A percentile compares a stretch with the other conserved stretches of the same genome.
These are phyloP conservation scores for Fusarium lyarnte DNA, from an alignment of 2,329 filamentous ascomycete genomes.

Conservation along the genomic window DNA sequence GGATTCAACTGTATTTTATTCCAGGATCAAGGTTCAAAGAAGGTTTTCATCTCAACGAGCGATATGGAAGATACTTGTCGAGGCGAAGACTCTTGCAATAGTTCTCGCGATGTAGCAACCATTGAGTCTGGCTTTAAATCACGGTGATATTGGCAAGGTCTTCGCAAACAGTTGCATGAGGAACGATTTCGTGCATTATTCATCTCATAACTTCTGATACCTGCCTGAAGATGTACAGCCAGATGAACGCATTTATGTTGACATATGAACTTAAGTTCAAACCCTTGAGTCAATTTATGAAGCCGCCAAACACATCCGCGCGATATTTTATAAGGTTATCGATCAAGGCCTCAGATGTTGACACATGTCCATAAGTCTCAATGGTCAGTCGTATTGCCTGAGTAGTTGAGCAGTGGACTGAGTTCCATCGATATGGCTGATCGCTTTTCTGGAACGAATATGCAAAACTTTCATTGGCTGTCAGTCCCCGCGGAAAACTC, in stretches of 20 bases:
- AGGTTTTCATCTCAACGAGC: fast-evolving
- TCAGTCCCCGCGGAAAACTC: fast-evolving
- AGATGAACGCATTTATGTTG: fast-evolving
- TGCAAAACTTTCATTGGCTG: fast-evolving
- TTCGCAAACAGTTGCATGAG: fast-evolving
- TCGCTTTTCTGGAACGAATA: fast-evolving
- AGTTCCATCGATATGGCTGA: not conserved
- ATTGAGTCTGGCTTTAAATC: fast-evolving
- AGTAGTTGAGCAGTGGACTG: fast-evolving
- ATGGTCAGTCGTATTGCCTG: not conserved
- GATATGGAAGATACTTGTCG: fast-evolving
- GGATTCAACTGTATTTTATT: not conserved
- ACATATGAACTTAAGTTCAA: fast-evolving
- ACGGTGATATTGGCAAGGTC: fast-evolving
- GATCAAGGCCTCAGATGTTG: fast-evolving
- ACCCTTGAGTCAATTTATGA: too few relatives aligned
- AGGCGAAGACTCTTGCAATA: fast-evolving
- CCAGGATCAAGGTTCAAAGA: fast-evolving
- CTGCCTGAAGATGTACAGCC: fast-evolving
- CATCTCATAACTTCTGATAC: fast-evolving
- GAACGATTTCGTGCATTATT: fast-evolving
- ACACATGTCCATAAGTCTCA: not conserved
- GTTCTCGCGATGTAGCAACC: fast-evolving
- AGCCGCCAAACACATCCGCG: fast-evolving
- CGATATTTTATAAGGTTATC: fast-evolving